Evolutionary conservation across 208 protist species (phyloP).

Genomic region (Kentomonas sorsogonicus): DNA sequence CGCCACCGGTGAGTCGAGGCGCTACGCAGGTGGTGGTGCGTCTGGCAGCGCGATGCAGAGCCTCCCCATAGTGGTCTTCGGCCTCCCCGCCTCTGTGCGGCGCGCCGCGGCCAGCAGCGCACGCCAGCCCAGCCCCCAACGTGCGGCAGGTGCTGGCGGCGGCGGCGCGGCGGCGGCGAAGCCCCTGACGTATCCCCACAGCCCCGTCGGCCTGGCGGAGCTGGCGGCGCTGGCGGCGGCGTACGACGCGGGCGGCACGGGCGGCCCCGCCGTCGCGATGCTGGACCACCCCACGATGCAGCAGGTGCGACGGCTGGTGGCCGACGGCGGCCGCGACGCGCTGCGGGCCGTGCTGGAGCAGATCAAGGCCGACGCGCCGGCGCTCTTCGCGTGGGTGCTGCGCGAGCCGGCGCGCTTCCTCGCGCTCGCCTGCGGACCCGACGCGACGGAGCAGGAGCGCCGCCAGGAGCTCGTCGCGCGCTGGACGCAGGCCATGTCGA

Average conservation of each 20-base stretch:
- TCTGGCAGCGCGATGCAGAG: neutral
- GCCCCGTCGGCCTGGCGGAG: constrained; percentile 29
- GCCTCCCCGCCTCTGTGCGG: too few species aligned
- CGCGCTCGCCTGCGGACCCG: too few species aligned
- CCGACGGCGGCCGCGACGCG: constrained; percentile 26
- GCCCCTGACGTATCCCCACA: constrained; percentile 38
- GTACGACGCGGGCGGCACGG: constrained; percentile 4
- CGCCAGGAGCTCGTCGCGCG: too few species aligned
- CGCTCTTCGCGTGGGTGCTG: constrained; percentile 52
- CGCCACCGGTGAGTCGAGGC: neutral
- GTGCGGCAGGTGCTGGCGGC: neutral
- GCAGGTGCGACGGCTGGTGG: constrained; percentile 44
- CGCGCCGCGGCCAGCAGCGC: neutral
- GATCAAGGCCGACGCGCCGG: constrained; percentile 30
- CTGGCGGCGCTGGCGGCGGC: constrained; percentile 10
- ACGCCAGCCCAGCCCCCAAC: neutral
- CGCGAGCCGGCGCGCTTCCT: constrained; percentile 41
- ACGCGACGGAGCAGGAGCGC: too few species aligned
- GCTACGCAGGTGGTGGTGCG: neutral
- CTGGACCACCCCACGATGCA: constrained; percentile 43
- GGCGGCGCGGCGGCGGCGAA: neutral
- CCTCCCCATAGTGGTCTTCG: too few species aligned
- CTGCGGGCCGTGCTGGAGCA: constrained; percentile 40
- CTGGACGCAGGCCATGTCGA: too few species aligned
- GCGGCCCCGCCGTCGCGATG: constrained; percentile 19